Evolutionary conservation across 805 yeast genomes (phyloP), one percentile per base, ranked within the genome.

Genomic region (Starmerella davenportii): DNA sequence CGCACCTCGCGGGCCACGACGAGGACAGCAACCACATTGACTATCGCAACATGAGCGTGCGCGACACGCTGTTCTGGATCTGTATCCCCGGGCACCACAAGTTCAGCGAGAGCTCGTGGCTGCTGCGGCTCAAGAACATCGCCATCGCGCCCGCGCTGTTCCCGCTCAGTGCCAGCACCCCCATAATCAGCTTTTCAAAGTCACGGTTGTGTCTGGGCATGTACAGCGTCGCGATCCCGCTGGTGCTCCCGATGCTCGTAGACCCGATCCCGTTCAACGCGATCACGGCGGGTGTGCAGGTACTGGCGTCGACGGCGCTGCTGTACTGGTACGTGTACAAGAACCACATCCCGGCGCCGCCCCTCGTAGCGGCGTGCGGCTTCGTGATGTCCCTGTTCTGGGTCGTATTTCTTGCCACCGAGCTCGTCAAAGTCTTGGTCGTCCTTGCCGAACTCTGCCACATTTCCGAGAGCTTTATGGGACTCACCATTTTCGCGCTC

Each of bases 401-500:
- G 70, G 76, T 85, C 11, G 66, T 90, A 0, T 49, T 67, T 1
- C 66, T 78, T 30, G 87, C 92, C 1, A 67, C 71, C 3, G 79
- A 76, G 44, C 71, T 84, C 13, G 77, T 87, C 30, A 65, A 65
- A 2, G 62, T 76, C 1, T 56, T 87, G 34, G 70, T 74, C 38
- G 62, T 75, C 17, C 53, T 79, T 40, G 76, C 85, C 0, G 61
- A 69, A 1, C 61, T 74, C 0, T 69, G 71, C 37, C 55, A 69
- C 21, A 57, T 87, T 5, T 71, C 82, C 8, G 90, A 81, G 43
- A 82, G 84, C 3, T 66, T 85, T 11, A 58, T 87, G 20, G 98
- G 98, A 0, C 60, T 84, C 9, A 87, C 96, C 0, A 65, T 87
- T 0, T 79, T 87, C 56, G 94, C 96, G 0, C 60, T 87, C 32